Conservation (phyloP, 495 filamentous ascomycete species). For the Aspergillus kassunensis region DNA sequence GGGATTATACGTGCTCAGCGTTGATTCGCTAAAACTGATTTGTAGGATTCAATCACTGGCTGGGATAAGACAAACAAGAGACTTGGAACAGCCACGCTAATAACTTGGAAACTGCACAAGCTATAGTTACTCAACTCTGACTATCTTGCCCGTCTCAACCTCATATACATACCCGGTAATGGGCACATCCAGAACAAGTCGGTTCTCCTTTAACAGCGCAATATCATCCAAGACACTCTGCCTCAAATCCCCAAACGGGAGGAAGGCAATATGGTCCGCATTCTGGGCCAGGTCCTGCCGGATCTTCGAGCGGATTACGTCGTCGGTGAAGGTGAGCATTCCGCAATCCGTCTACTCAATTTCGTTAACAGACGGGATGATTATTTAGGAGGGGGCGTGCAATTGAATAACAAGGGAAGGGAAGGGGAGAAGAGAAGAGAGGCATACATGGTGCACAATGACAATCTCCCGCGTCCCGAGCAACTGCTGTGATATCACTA, state of each 20-base stretch:
- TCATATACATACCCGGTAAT: constrained; percentile 80
- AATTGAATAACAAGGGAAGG: too few species aligned
- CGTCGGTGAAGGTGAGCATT: constrained; percentile 76
- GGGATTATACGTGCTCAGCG: too few species aligned
- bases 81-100: too few species aligned
- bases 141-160: background rate
- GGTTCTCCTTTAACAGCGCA: constrained; percentile 52
- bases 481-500: constrained; percentile 78
- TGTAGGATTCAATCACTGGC: too few species aligned
- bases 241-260: constrained; percentile 62
- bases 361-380: background rate
- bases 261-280: constrained; percentile 50
- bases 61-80: too few species aligned
- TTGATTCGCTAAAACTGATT: too few species aligned
- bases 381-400: too few species aligned
- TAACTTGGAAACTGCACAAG: too few species aligned
- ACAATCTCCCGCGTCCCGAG: constrained; percentile 76
- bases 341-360: constrained; percentile 56
- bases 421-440: background rate
- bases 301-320: constrained; percentile 55
- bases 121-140: constrained; percentile 30
- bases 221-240: constrained; percentile 65
- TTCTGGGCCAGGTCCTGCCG: constrained; percentile 50
- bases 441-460: constrained; percentile 63
- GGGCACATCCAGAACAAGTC: constrained; percentile 54